Base-by-base conservation (phyloP, 129 eudicot genomes). In the Oenanthe sinensis region DNA sequence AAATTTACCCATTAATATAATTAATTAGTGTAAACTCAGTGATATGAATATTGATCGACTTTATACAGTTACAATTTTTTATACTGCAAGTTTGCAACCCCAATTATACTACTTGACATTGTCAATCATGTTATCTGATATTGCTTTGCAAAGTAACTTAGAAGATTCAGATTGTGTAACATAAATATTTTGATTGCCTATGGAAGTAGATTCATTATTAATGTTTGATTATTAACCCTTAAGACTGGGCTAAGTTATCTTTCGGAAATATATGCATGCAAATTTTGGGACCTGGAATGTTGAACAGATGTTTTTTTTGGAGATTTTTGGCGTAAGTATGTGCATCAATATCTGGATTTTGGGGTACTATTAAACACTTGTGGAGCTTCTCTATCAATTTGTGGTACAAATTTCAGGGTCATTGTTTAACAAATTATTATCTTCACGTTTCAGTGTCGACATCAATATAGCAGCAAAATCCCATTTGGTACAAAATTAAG, bases 401-500 rank as follows among this genome's bases (percentile, higher is more conserved):
- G n/a, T 37, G 52, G 14, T 17, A 49, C 11, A 24, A 12, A 24
- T 45, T 40, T 42, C 4, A 16, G 19, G 43, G 37, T 49, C 7
- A 24, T 19, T 80, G 9, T 52, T 44, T 48, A 17, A 75, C 17
- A 69, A 36, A 26, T 69, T 77, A 22, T 72, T 69, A 47, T 72
- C 76, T 55, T 43, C 75, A 78, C 65, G 47, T 80, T 84, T 82
- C 85, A 89, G 90, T 78, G 86, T 81, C 89, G 82, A 76, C 81
- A 67, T 73, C 83, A 89, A 62, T 79, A 82, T 78, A 85, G 76
- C 69, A 37, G 80, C 85, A 80, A 54, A 86, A 87, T 52, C 89
- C 90, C 42, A 44, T 89, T 45, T 69, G 85, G 67, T 85, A 85
- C 83, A 89, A 87, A 83, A 74, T 82, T 75, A 85, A 81, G 93